Percentiles rank a stretch among this genome's conserved stretches.
These are phyloP conservation scores for Mycena chlorophos DNA, from an alignment of 768 basidiomycete species.

Conservation along the genomic window DNA sequence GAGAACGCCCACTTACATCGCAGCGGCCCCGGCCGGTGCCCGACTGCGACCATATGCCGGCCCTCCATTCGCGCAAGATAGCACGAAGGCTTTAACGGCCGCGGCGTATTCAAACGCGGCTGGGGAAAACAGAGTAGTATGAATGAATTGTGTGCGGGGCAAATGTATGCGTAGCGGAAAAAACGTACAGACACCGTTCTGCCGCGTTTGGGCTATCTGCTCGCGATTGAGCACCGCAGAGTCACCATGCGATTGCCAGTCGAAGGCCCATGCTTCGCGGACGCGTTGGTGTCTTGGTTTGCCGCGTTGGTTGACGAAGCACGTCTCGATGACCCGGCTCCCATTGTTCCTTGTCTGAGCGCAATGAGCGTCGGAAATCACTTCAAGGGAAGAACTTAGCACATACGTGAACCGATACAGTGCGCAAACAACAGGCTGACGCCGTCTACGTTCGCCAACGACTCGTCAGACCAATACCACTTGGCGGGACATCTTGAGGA, in stretches of 20 bases:
- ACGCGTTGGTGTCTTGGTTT: slow-evolving; percentile 28
- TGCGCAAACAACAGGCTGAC: slow-evolving; percentile 50
- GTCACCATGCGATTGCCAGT: slow-evolving; percentile 43
- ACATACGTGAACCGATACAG: slow-evolving; percentile 49
- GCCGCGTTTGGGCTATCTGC: slow-evolving; percentile 22
- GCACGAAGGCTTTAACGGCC: slow-evolving; percentile 24
- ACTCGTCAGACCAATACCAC: slow-evolving; percentile 36
- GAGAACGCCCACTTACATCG: slow-evolving; percentile 28
- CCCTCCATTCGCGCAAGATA: slow-evolving; percentile 22
- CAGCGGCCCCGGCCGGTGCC: slow-evolving; percentile 34
- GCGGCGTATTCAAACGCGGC: slow-evolving; percentile 29
- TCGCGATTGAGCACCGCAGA: slow-evolving; percentile 35
- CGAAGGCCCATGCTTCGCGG: slow-evolving; percentile 42
- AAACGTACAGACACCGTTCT: slow-evolving; percentile 26
- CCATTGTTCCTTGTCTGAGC: slow-evolving; percentile 42
- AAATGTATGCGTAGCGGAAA: neutral
- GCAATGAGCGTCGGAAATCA: neutral
- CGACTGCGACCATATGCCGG: slow-evolving; percentile 31
- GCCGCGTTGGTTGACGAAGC: slow-evolving; percentile 27
- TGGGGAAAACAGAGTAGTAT: slow-evolving; percentile 6
- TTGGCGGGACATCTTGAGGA: slow-evolving; percentile 47
- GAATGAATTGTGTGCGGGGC: neutral
- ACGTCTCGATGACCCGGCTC: slow-evolving; percentile 33
- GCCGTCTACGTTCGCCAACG: slow-evolving; percentile 32
- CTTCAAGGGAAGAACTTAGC: no score